A percentile compares a stretch with the other conserved stretches of the same genome.
Conservation (phyloP, 2,329 filamentous ascomycete species). For the Alternaria gaisen region DNA sequence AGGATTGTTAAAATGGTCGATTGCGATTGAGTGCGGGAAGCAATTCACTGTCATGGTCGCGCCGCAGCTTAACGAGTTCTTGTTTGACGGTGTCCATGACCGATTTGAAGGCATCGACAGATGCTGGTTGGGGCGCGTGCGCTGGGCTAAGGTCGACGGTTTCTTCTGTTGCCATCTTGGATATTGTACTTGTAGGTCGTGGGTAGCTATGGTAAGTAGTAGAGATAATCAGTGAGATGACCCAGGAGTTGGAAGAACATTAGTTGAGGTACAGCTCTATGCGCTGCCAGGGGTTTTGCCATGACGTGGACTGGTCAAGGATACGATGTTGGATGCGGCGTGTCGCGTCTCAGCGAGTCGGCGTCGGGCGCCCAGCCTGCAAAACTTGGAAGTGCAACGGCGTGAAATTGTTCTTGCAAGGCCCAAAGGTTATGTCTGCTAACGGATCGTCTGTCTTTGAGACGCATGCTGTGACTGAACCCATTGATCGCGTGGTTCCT, state of each 20-base stretch:
- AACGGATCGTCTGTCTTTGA: neutral
- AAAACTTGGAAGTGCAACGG: constrained; percentile 4
- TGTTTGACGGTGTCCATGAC: constrained; percentile 44
- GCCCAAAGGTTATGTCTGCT: too few relatives aligned
- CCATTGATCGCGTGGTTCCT: neutral
- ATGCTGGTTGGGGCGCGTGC: constrained; percentile 48
- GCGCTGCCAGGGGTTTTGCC: neutral
- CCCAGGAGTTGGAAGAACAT: neutral
- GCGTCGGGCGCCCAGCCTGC: neutral
- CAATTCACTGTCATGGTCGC: constrained; percentile 44
- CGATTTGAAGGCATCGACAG: constrained; percentile 44
- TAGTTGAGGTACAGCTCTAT: neutral
- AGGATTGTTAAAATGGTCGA: neutral
- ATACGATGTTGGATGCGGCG: constrained; percentile 10
- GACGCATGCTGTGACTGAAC: neutral
- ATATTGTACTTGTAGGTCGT: neutral
- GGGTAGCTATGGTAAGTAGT: neutral
- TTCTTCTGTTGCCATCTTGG: constrained; percentile 49
- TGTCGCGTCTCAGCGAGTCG: constrained; percentile 10
- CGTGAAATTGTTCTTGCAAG: neutral
- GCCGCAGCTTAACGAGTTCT: constrained; percentile 46
- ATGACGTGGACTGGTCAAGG: constrained; percentile 16
- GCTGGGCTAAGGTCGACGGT: constrained; percentile 44
- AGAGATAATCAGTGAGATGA: too few relatives aligned
- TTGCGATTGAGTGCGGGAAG: too few relatives aligned